Evolutionary conservation across 139 green algal genomes (phyloP).

Genomic region (Gonium pectorale): DNA sequence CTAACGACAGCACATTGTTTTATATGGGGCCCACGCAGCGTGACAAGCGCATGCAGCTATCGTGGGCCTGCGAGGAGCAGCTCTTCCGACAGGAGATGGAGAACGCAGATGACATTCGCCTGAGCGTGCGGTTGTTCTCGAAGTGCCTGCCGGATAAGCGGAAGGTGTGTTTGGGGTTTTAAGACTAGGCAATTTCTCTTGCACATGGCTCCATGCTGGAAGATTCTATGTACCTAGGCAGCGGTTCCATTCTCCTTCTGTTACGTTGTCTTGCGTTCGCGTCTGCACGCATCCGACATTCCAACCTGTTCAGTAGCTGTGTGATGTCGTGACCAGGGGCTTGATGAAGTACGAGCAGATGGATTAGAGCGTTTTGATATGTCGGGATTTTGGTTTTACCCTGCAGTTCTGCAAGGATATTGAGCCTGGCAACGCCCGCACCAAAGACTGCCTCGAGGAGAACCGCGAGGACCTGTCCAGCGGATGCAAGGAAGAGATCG

Average conservation of each 20-base stretch:
- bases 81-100: conserved; percentile 88
- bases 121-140: conserved; percentile 70
- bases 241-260: no score
- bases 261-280: no score
- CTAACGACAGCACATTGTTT: no score
- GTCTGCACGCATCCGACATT: no score
- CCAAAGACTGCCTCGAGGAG: conserved; percentile 81
- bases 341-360: no score
- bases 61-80: conserved; percentile 79
- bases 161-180: conserved; percentile 27
- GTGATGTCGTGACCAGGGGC: no score
- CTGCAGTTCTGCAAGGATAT: conserved; percentile 75
- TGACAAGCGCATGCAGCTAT: conserved; percentile 60
- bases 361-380: no score
- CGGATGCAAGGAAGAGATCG: conserved; percentile 65
- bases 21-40: no score
- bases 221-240: background rate
- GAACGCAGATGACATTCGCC: conserved; percentile 83
- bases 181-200: background rate
- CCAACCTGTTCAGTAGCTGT: no score
- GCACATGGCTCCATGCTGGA: background rate
- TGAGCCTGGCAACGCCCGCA: conserved; percentile 61
- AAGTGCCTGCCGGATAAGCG: conserved; percentile 73
- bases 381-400: no score
- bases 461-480: conserved; percentile 61